phyloP scores from a whole-genome alignment of 495 filamentous ascomycete genomes.

The Aspergillus hancockii region DNA sequence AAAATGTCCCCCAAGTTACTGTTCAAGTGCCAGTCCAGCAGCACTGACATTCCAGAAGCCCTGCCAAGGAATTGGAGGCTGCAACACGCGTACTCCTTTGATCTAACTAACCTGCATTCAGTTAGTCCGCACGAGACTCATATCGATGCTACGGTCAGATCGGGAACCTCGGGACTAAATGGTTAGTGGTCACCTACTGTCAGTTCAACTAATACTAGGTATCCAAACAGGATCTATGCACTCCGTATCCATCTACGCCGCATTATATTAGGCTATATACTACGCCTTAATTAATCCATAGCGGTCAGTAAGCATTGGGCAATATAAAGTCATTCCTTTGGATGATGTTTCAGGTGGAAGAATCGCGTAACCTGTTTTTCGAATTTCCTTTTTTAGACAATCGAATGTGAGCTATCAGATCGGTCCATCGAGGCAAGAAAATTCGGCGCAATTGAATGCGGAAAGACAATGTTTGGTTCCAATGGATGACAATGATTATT shows the following conservation, averaged over 20 bases:
- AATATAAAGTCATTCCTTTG: background rate
- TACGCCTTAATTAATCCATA: no score
- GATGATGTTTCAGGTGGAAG: background rate
- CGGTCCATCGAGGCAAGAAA: background rate
- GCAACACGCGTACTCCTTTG: constrained; percentile 4
- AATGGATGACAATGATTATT: background rate
- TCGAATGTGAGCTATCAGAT: background rate
- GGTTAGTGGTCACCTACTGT: no score
- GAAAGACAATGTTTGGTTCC: background rate
- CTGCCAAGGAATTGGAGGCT: constrained; percentile 10
- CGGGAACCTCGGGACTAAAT: background rate
- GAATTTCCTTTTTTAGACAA: background rate
- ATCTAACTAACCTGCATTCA: background rate
- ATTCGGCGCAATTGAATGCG: background rate
- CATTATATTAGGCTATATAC: no score
- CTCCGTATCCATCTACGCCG: no score
- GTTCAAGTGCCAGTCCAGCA: background rate
- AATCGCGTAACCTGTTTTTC: background rate
- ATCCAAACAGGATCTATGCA: no score
- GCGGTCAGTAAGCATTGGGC: no score
- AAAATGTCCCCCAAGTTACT: no score
- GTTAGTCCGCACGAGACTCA: background rate
- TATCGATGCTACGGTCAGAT: background rate
- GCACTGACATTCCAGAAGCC: constrained; percentile 9
- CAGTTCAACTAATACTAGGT: no score